Evolutionary conservation across 192 early-diverging fungal genomes (phyloP), one percentile per base, ranked within the genome.

Genomic region (Irineochytrium annulatum): DNA sequence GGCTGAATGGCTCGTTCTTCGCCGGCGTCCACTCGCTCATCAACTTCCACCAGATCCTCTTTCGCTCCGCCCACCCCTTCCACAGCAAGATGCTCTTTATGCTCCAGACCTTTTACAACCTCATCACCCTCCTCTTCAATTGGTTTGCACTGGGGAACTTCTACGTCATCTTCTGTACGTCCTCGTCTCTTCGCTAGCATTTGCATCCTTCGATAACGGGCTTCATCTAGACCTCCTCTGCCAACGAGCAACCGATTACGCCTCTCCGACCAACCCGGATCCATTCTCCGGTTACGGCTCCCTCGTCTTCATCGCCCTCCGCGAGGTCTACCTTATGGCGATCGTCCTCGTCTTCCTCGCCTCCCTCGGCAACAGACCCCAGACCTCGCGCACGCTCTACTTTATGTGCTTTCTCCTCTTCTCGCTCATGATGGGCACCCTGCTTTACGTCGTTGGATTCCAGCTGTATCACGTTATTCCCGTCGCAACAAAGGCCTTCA

Each of bases 1-100:
- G 89, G 89, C 65, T 92, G 17, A 92, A 92, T 64, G 90, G 90
- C 3, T 88, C 86, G 11, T 89, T 89, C 69, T 92, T 92, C 76
- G 90, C 90, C 4, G 80, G 78, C 11, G 75, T 92, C 26, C 88
- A 92, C 63, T 76, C 87, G 11, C 67, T 90, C 37, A 73, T 74
- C 0, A 79, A 90, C 43, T 88, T 74, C 56, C 63, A 75, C 32
- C 83, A 89, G 62, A 86, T 92, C 28, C 5, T 65, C 1, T 89
- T 80, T 71, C 72, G 85, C 20, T 87, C 88, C 3, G 81, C 79
- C 4, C 90, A 91, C 55, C 62, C 69, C 26, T 55, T 77, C 27
- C 34, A 71, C 2, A 72, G 87, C 22, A 90, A 89, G 65, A 34
- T 83, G 3, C 59, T 78, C 37, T 77, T 92, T 54, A 72, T 78